Conservation (phyloP, 2,329 filamentous ascomycete species). For the Rosellinia necatrix region DNA sequence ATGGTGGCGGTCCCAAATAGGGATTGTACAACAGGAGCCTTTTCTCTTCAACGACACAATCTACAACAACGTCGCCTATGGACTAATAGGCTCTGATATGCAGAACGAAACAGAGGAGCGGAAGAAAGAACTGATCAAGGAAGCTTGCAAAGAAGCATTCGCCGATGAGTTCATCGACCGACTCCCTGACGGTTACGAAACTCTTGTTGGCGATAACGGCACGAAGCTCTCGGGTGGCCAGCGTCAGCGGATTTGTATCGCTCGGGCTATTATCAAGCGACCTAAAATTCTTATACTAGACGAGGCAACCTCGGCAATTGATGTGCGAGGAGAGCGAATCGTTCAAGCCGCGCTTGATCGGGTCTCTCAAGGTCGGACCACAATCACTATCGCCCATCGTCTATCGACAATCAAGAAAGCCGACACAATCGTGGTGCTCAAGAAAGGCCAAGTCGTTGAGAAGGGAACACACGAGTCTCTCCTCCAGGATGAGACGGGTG, state of each 20-base stretch:
- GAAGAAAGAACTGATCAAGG: constrained; percentile 63
- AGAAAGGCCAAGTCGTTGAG: constrained; percentile 72
- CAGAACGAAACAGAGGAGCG: constrained; percentile 57
- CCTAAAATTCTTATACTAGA: constrained; percentile 76
- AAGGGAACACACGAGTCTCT: constrained; percentile 76
- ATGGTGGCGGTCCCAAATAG: constrained; percentile 66
- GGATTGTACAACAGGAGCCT: constrained; percentile 70
- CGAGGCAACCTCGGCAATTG: constrained; percentile 73
- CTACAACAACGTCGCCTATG: constrained; percentile 65
- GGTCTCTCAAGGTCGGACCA: constrained; percentile 67
- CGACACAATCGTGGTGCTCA: constrained; percentile 77
- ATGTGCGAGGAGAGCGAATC: constrained; percentile 58
- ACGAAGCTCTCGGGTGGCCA: constrained; percentile 84
- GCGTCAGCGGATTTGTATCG: constrained; percentile 80
- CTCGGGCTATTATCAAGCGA: constrained; percentile 72
- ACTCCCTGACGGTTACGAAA: constrained; percentile 70
- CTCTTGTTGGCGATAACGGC: constrained; percentile 75
- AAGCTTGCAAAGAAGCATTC: constrained; percentile 70
- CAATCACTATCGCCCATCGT: constrained; percentile 75
- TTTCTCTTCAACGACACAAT: constrained; percentile 71
- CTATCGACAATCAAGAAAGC: constrained; percentile 77
- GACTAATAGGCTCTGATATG: constrained; percentile 58
- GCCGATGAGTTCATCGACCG: constrained; percentile 71
- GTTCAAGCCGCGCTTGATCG: constrained; percentile 69
- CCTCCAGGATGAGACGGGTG: constrained; percentile 60